Evolutionary conservation across 2,329 filamentous ascomycete genomes (phyloP).

Genomic region (Trichothecium roseum): DNA sequence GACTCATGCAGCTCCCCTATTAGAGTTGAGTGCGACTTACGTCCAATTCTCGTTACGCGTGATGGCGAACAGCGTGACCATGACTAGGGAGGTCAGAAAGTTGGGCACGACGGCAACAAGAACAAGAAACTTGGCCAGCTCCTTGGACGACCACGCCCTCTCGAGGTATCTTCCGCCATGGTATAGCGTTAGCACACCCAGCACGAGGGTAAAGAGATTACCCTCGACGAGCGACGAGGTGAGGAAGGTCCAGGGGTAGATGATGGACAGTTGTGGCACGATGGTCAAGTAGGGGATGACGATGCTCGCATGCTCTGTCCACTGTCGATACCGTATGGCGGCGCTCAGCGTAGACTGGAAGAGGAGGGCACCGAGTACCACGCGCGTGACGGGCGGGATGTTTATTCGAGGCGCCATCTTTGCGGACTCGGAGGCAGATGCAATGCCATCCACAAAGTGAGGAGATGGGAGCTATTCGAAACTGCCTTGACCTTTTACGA

Average conservation of each 20-base stretch:
- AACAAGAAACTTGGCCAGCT: conserved; percentile 83
- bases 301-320: conserved; percentile 51
- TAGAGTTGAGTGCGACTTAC: conserved; percentile 35
- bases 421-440: too few species aligned
- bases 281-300: conserved; percentile 81
- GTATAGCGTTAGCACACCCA: conserved; percentile 71
- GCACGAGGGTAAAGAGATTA: conserved; percentile 76
- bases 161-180: conserved; percentile 93
- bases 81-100: conserved; percentile 58
- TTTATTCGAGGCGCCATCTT: conserved; percentile 75
- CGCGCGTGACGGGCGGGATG: conserved; percentile 82
- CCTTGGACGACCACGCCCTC: conserved; percentile 84
- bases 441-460: too few species aligned
- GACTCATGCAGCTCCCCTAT: not conserved
- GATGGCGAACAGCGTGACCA: conserved; percentile 63
- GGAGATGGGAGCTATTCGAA: too few species aligned
- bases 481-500: too few species aligned
- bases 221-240: conserved; percentile 84
- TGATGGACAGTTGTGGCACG: conserved; percentile 70
- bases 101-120: conserved; percentile 75
- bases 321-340: conserved; percentile 63
- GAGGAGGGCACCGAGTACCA: conserved; percentile 63
- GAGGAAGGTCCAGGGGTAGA: conserved; percentile 89
- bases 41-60: conserved; percentile 57
- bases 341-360: conserved; percentile 76